Percentiles rank a stretch among this genome's conserved stretches.
These are phyloP conservation scores for Drosera spatulata DNA, from an alignment of 179 eudicot species.

Conservation along the genomic window DNA sequence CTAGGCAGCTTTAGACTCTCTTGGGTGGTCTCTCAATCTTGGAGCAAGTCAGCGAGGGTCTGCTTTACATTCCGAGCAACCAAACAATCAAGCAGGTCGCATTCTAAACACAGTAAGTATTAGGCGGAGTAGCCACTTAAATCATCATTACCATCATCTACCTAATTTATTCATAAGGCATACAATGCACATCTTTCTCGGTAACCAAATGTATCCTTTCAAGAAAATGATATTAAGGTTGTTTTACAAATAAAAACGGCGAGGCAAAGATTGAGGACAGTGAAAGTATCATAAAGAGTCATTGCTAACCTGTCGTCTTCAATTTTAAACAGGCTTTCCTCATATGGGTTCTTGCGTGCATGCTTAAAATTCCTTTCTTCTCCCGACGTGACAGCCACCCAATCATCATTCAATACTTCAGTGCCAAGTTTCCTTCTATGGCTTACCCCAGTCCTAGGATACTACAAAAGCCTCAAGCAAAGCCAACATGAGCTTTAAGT, in stretches of 20 bases:
- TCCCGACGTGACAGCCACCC: slow-evolving; percentile 98
- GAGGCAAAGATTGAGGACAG: background rate
- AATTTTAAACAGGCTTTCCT: slow-evolving; percentile 89
- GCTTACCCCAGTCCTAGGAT: slow-evolving; percentile 78
- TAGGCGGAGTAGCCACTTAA: too few relatives aligned
- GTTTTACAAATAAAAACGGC: background rate
- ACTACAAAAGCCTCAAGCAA: slow-evolving; percentile 29
- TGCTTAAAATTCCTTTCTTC: slow-evolving; percentile 90
- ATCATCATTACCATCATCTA: too few relatives aligned
- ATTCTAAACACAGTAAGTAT: too few relatives aligned
- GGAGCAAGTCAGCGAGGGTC: too few relatives aligned
- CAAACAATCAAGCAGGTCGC: too few relatives aligned
- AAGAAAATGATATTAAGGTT: too few relatives aligned
- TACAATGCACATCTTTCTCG: too few relatives aligned
- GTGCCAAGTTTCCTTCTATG: slow-evolving; percentile 77
- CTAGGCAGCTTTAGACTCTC: too few relatives aligned
- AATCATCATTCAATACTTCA: slow-evolving; percentile 76
- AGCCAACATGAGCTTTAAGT: background rate
- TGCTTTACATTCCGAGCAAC: too few relatives aligned
- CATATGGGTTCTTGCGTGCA: slow-evolving; percentile 92
- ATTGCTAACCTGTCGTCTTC: slow-evolving; percentile 80
- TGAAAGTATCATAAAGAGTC: background rate
- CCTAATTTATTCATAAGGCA: too few relatives aligned
- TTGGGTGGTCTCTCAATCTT: too few relatives aligned
- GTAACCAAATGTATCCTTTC: too few relatives aligned